phyloP scores from a whole-genome alignment of 768 basidiomycete genomes.

The Lepiota venenata region DNA sequence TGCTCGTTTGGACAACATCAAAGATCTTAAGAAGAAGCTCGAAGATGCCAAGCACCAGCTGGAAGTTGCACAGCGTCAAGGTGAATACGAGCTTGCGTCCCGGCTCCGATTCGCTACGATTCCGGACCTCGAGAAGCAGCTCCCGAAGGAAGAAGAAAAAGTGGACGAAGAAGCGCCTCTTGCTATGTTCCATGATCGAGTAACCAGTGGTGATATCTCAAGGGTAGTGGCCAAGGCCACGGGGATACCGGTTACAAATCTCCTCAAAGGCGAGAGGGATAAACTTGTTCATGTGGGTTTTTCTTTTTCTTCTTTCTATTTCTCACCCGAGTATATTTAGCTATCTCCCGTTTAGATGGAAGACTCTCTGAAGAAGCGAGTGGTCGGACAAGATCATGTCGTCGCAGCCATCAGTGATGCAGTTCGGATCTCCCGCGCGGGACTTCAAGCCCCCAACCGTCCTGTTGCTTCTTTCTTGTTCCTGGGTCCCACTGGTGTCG shows the following conservation, averaged over 20 bases:
- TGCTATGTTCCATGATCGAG: constrained; percentile 77
- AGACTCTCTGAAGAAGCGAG: constrained; percentile 62
- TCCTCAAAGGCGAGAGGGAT: constrained; percentile 87
- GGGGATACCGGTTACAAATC: constrained; percentile 86
- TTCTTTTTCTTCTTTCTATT: constrained; percentile 5
- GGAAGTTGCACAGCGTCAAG: constrained; percentile 85
- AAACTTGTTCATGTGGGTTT: constrained; percentile 80
- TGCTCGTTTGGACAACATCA: constrained; percentile 61
- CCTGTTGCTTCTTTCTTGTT: constrained; percentile 94
- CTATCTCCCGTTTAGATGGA: constrained; percentile 66
- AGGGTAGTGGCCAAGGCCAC: constrained; percentile 86
- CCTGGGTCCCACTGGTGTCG: constrained; percentile 85
- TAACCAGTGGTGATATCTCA: constrained; percentile 87
- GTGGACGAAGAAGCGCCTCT: constrained; percentile 48
- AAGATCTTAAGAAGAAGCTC: constrained; percentile 68
- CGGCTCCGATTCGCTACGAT: constrained; percentile 84
- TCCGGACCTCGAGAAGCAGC: constrained; percentile 70
- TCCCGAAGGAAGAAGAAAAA: constrained; percentile 50
- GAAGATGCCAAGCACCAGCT: constrained; percentile 84
- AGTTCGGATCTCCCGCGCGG: constrained; percentile 89
- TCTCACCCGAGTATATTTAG: neutral
- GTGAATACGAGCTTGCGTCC: constrained; percentile 82
- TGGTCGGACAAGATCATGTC: constrained; percentile 93
- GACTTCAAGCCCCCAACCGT: constrained; percentile 81
- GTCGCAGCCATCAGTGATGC: constrained; percentile 84